A percentile compares a stretch with the other conserved stretches of the same genome.
Evolutionary conservation across 495 filamentous ascomycete genomes (phyloP).

Genomic region (Lentithecium fluviatile): DNA sequence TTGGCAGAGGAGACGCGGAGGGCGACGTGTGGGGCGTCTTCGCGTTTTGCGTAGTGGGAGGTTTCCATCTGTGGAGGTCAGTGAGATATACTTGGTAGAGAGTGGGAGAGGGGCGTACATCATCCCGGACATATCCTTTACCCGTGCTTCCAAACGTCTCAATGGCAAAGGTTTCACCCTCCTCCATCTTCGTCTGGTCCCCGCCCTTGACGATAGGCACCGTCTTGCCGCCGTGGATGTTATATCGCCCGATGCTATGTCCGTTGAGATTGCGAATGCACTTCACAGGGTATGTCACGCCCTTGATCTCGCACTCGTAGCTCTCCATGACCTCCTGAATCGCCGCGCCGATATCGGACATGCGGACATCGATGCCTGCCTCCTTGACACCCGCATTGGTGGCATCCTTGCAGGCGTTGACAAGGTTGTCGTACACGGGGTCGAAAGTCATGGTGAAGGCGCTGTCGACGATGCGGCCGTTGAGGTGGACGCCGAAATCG

Average conservation of each 20-base stretch:
- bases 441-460: conserved; percentile 65
- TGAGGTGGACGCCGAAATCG: conserved; percentile 66
- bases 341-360: conserved; percentile 59
- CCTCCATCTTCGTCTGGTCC: conserved; percentile 64
- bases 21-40: conserved; percentile 51
- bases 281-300: conserved; percentile 58
- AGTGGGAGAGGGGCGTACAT: conserved; percentile 36
- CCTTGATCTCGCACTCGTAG: conserved; percentile 61
- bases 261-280: conserved; percentile 58
- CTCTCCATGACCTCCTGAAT: conserved; percentile 70
- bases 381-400: conserved; percentile 63
- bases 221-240: conserved; percentile 61
- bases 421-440: conserved; percentile 59
- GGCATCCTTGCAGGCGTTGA: conserved; percentile 61
- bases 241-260: conserved; percentile 60
- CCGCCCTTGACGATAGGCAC: conserved; percentile 61
- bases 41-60: conserved; percentile 55
- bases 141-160: conserved; percentile 66
- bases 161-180: conserved; percentile 64
- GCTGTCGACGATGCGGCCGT: conserved; percentile 64
- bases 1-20: conserved; percentile 57
- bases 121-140: conserved; percentile 48
- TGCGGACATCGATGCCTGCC: conserved; percentile 62
- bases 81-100: conserved; percentile 4
- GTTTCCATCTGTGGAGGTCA: conserved; percentile 50